phyloP scores from a whole-genome alignment of 768 basidiomycete species.

The Lyophyllum decastes region DNA sequence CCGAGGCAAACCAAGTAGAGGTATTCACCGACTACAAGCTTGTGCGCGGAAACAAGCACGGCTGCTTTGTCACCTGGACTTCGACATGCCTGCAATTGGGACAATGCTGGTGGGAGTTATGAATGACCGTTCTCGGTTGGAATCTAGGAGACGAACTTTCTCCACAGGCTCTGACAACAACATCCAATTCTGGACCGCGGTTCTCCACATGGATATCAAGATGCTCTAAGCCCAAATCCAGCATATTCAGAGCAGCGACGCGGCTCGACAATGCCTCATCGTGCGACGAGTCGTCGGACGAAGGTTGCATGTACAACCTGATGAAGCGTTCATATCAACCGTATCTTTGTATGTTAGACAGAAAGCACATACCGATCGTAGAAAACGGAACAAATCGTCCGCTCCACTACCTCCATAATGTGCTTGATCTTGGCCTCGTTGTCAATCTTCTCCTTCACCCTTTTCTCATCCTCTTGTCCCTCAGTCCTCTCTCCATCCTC shows the following conservation, averaged over 20 bases:
- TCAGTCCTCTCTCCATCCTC: constrained; percentile 34
- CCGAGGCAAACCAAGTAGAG: background rate
- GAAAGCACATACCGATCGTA: constrained; percentile 71
- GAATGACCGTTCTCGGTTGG: background rate
- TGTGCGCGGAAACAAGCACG: constrained; percentile 82
- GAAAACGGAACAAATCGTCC: constrained; percentile 66
- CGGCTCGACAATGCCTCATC: constrained; percentile 89
- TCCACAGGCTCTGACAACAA: constrained; percentile 73
- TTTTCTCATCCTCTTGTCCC: constrained; percentile 33
- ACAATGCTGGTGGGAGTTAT: constrained; percentile 26
- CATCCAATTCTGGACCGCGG: constrained; percentile 51
- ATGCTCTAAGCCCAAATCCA: constrained; percentile 87
- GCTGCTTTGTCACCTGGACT: constrained; percentile 80
- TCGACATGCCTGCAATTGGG: constrained; percentile 38
- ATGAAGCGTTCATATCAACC: background rate
- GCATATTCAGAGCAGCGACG: constrained; percentile 87
- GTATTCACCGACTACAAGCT: constrained; percentile 77
- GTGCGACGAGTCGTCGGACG: constrained; percentile 75
- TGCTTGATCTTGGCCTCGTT: constrained; percentile 52
- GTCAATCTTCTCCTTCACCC: constrained; percentile 31
- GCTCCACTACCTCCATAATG: constrained; percentile 75
- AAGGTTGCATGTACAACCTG: constrained; percentile 76
- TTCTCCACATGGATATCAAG: constrained; percentile 81
- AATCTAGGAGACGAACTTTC: constrained; percentile 52
- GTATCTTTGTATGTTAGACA: constrained; percentile 3